phyloP scores from a whole-genome alignment of 2,329 filamentous ascomycete species.

The Aspergillus sp. region DNA sequence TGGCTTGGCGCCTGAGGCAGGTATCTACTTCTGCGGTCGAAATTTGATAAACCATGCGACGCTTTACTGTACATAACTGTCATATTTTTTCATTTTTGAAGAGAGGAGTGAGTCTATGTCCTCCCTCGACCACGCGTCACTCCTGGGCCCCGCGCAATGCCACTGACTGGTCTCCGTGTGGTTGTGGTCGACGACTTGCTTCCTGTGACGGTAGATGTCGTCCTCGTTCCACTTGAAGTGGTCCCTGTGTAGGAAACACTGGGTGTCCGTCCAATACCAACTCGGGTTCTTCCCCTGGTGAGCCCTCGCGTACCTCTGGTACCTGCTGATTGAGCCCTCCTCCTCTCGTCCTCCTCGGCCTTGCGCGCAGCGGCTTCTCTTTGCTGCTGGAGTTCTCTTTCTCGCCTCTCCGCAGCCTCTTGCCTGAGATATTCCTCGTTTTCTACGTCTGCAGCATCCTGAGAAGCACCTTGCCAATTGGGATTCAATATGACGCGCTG shows the following conservation, averaged over 20 bases:
- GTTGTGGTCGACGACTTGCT: constrained; percentile 34
- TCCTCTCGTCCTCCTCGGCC: constrained; percentile 55
- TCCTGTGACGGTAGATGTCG: constrained; percentile 34
- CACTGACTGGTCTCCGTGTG: constrained; percentile 43
- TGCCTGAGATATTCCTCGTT: constrained; percentile 74
- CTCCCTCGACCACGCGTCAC: constrained; percentile 41
- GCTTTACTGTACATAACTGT: too few relatives aligned
- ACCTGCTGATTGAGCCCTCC: constrained; percentile 40
- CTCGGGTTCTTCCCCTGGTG: constrained; percentile 38
- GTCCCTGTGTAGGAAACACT: constrained; percentile 35
- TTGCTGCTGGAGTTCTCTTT: constrained; percentile 77
- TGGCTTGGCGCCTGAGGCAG: constrained; percentile 28
- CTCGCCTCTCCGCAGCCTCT: constrained; percentile 76
- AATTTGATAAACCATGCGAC: too few relatives aligned
- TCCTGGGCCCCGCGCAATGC: constrained; percentile 44
- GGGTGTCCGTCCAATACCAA: constrained; percentile 42
- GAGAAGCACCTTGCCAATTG: constrained; percentile 83
- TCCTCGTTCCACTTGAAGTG: constrained; percentile 32
- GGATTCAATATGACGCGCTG: constrained; percentile 88
- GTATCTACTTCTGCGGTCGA: not conserved
- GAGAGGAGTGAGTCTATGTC: constrained; percentile 20
- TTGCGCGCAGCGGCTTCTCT: constrained; percentile 68
- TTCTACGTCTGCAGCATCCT: constrained; percentile 86
- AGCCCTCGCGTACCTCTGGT: constrained; percentile 40
- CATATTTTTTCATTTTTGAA: too few relatives aligned